A percentile compares a stretch with the other conserved stretches of the same genome.
Conservation (phyloP, 345 rosid species). For the Mercurialis annua region DNA sequence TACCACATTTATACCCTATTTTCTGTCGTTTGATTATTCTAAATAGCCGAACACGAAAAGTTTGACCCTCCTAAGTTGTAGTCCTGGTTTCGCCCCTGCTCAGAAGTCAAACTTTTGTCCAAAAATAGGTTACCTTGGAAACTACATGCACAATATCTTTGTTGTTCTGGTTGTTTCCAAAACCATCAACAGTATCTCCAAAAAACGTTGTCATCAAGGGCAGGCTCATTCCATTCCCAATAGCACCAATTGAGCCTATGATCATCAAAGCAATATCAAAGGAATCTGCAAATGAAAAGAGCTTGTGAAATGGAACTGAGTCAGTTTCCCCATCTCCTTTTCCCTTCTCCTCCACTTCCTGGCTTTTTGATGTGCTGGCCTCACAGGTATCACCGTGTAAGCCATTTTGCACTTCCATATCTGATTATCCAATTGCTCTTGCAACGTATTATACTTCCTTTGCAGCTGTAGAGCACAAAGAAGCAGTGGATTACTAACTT, state of each 20-base stretch:
- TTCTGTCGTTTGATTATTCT: too few species aligned
- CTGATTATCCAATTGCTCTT: too few species aligned
- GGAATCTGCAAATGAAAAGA: slow-evolving; percentile 73
- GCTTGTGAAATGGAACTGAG: slow-evolving; percentile 67
- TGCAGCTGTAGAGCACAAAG: too few species aligned
- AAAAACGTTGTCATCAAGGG: slow-evolving; percentile 79
- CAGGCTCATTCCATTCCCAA: slow-evolving; percentile 63
- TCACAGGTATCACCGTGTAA: slow-evolving; percentile 13
- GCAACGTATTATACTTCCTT: too few species aligned
- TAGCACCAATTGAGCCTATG: slow-evolving; percentile 65
- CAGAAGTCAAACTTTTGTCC: not conserved
- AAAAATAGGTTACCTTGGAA: slow-evolving; percentile 46
- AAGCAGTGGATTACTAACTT: too few species aligned
- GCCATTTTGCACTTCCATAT: slow-evolving; percentile 35
- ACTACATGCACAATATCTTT: slow-evolving; percentile 35
- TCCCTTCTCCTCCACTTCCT: slow-evolving; percentile 26
- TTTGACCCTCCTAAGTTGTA: too few species aligned
- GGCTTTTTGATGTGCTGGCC: slow-evolving; percentile 28
- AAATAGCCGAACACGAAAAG: too few species aligned
- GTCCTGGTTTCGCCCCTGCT: too few species aligned
- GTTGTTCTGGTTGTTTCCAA: slow-evolving; percentile 55
- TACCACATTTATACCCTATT: too few species aligned
- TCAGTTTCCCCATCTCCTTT: slow-evolving; percentile 47
- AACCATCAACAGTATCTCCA: slow-evolving; percentile 60
- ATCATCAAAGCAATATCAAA: slow-evolving; percentile 57